Percentiles rank a stretch among this genome's conserved stretches.
phyloP scores from a whole-genome alignment of 306 rosid species.

The Notholithocarpus densiflorus region DNA sequence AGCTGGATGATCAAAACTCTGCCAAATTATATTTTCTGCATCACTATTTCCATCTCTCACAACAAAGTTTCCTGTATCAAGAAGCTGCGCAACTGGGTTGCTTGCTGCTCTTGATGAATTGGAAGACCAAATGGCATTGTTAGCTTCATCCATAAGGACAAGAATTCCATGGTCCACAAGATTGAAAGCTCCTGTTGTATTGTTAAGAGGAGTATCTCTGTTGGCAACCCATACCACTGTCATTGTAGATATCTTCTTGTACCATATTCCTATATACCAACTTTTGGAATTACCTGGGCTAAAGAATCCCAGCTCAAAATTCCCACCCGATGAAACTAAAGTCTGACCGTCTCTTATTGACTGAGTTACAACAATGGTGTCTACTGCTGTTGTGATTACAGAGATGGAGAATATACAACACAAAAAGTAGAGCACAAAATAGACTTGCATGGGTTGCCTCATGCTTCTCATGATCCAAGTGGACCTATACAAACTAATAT shows the following conservation, averaged over 20 bases:
- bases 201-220: slow-evolving; percentile 26
- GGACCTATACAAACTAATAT: background rate
- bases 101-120: background rate
- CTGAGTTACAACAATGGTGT: slow-evolving; percentile 30
- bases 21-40: slow-evolving; percentile 26
- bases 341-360: slow-evolving; percentile 29
- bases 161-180: slow-evolving; percentile 26
- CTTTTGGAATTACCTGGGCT: slow-evolving; percentile 38
- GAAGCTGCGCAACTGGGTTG: slow-evolving; percentile 24
- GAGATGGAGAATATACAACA: background rate
- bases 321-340: slow-evolving; percentile 35
- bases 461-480: too few relatives aligned
- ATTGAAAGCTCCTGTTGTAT: slow-evolving; percentile 29
- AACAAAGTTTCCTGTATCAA: slow-evolving; percentile 39
- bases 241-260: slow-evolving; percentile 27
- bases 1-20: slow-evolving; percentile 53
- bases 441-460: slow-evolving; percentile 2
- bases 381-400: slow-evolving; percentile 19
- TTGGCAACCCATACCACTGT: slow-evolving; percentile 64
- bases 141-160: slow-evolving; percentile 18
- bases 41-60: slow-evolving; percentile 13
- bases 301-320: slow-evolving; percentile 57
- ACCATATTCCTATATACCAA: slow-evolving; percentile 56
- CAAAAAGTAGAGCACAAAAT: background rate
- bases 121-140: slow-evolving; percentile 9